These are phyloP conservation scores for Graphilbum ipis-grandicollis DNA, from an alignment of 2,329 filamentous ascomycete species.

Conservation along the genomic window DNA sequence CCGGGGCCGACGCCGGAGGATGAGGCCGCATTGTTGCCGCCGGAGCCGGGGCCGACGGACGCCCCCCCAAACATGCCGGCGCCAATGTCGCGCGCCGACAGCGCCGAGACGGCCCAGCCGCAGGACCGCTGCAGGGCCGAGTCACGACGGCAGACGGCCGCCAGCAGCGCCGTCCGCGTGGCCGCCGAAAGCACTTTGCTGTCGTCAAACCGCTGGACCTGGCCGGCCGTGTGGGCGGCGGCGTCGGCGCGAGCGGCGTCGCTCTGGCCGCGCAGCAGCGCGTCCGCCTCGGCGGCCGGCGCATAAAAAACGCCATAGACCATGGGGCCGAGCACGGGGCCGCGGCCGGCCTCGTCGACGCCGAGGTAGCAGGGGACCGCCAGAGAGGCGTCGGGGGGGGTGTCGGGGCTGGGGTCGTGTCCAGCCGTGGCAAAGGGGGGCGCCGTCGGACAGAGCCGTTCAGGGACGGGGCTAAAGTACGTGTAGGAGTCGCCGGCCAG, in stretches of 20 bases:
- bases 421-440: no score
- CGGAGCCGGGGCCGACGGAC: constrained; percentile 17
- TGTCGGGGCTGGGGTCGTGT: constrained; percentile 2
- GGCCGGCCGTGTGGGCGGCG: constrained; percentile 12
- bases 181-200: constrained; percentile 75
- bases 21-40: no score
- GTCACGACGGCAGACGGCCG: constrained; percentile 46
- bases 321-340: constrained; percentile 77
- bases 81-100: constrained; percentile 72
- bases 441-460: constrained; percentile 29
- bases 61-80: constrained; percentile 56
- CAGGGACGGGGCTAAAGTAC: constrained; percentile 53
- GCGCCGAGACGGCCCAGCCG: constrained; percentile 68
- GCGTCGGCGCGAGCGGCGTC: constrained; percentile 2
- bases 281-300: constrained; percentile 51
- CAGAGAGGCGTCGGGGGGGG: not conserved
- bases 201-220: constrained; percentile 80
- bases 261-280: constrained; percentile 43
- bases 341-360: constrained; percentile 85
- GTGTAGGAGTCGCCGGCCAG: constrained; percentile 51
- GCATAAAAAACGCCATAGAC: constrained; percentile 59
- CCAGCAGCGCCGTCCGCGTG: constrained; percentile 57
- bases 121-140: constrained; percentile 34
- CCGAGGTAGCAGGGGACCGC: constrained; percentile 60
- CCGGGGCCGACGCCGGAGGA: no score